Evolutionary conservation across 2,329 filamentous ascomycete genomes (phyloP).

Genomic region (Aspergillaceae sp.): DNA sequence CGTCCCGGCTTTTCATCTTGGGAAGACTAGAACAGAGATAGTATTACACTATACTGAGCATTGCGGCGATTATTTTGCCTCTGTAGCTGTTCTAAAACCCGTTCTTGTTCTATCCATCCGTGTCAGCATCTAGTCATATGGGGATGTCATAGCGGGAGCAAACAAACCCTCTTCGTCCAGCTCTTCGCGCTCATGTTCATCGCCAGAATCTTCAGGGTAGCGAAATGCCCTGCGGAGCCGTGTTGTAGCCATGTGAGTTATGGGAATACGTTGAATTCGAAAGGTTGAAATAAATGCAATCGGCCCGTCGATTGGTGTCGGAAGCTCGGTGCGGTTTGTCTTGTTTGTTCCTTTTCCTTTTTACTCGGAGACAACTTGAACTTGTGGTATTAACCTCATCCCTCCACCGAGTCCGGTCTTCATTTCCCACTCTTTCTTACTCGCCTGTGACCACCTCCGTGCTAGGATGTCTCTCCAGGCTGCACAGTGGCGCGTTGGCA

Average conservation of each 20-base stretch:
- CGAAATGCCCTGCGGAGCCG: conserved; percentile 69
- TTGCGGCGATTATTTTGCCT: conserved; percentile 31
- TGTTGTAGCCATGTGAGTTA: conserved; percentile 41
- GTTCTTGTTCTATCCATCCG: conserved; percentile 33
- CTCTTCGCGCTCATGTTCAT: conserved; percentile 48
- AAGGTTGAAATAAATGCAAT: not conserved
- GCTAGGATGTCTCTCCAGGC: conserved; percentile 10
- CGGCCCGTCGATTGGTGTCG: conserved; percentile 9
- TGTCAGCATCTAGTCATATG: not conserved
- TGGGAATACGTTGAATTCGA: conserved; percentile 6
- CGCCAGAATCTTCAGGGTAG: conserved; percentile 57
- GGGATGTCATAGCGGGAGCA: not conserved
- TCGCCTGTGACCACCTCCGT: too few species aligned
- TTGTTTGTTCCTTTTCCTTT: conserved; percentile 8
- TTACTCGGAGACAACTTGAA: not conserved
- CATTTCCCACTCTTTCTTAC: too few species aligned
- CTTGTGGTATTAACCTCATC: too few species aligned
- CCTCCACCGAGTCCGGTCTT: too few species aligned
- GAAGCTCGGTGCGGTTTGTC: conserved; percentile 8
- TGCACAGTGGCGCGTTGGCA: conserved; percentile 12
- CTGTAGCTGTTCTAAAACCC: conserved; percentile 29
- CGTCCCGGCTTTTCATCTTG: not conserved
- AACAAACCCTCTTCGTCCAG: conserved; percentile 65
- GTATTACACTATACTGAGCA: conserved; percentile 31
- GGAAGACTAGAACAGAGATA: conserved; percentile 1